Conservation (phyloP, 495 filamentous ascomycete genomes). For the Penicillium crystallinum region DNA sequence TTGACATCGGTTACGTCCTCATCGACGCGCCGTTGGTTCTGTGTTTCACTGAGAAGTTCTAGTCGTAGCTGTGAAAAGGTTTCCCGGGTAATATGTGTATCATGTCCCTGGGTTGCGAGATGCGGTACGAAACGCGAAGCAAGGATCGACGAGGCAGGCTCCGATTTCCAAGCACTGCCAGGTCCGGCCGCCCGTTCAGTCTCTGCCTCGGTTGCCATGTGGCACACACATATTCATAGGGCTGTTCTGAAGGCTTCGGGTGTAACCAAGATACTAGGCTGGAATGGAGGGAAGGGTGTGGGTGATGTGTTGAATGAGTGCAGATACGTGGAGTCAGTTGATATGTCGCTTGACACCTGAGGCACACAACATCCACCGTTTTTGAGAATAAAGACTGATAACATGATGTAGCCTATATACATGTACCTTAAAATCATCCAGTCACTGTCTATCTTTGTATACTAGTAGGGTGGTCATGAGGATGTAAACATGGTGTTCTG, state of each 20-base stretch:
- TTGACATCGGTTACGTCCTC: constrained; percentile 70
- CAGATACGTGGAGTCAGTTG: constrained; percentile 5
- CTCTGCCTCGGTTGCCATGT: constrained; percentile 26
- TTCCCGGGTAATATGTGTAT: constrained; percentile 43
- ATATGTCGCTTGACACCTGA: constrained; percentile 22
- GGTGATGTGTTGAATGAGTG: neutral
- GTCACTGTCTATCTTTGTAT: too few species aligned
- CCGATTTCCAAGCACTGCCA: constrained; percentile 19
- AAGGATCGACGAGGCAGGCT: constrained; percentile 62
- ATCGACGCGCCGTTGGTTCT: constrained; percentile 43
- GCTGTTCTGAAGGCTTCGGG: neutral
- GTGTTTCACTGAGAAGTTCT: constrained; percentile 52
- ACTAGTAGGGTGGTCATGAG: too few species aligned
- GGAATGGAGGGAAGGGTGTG: neutral
- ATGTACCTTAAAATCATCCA: too few species aligned
- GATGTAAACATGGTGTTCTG: too few species aligned
- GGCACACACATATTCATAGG: constrained; percentile 15
- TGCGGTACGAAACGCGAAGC: constrained; percentile 57
- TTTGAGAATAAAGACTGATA: neutral
- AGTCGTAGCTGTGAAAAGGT: constrained; percentile 59
- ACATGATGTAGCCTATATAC: too few species aligned
- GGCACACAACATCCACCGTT: constrained; percentile 12
- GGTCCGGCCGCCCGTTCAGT: constrained; percentile 11
- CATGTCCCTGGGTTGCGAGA: constrained; percentile 37
- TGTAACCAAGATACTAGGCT: neutral